A percentile compares a stretch with the other conserved stretches of the same genome.
Conservation (phyloP, 495 filamentous ascomycete genomes). For the Aspergillus sclerotioniger region DNA sequence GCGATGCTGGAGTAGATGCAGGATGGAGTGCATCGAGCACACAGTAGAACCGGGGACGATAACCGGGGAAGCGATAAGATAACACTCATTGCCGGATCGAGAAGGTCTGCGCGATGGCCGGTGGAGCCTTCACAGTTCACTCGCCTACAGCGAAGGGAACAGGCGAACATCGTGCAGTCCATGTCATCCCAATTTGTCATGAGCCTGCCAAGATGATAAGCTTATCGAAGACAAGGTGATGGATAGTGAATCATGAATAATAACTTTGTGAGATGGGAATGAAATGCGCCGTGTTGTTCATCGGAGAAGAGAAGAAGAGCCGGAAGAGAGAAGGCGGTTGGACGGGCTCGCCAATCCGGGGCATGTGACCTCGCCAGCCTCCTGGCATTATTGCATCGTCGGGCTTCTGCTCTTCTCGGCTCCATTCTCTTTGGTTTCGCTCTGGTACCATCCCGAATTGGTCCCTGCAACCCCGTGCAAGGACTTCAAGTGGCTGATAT, state of each 20-base stretch:
- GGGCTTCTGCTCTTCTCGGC: no score
- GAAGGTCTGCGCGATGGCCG: not conserved
- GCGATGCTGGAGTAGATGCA: no score
- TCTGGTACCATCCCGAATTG: not conserved
- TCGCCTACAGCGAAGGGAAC: not conserved
- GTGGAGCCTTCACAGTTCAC: not conserved
- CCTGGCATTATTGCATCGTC: no score
- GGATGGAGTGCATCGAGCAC: no score
- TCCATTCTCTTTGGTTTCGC: not conserved
- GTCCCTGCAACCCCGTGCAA: no score
- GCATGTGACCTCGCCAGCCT: not conserved
- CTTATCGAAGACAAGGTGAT: not conserved
- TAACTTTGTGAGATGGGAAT: not conserved
- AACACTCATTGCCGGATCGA: not conserved
- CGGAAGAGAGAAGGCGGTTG: not conserved
- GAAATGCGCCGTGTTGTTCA: not conserved
- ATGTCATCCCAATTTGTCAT: not conserved
- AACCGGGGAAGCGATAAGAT: slow-evolving; percentile 3
- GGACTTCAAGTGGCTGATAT: no score
- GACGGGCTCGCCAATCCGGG: no score
- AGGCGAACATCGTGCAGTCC: not conserved
- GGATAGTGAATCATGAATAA: not conserved
- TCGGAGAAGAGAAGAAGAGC: not conserved
- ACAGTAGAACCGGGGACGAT: slow-evolving; percentile 1
- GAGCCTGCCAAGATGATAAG: not conserved